phyloP scores from a whole-genome alignment of 257 asterid species.

The Handroanthus guayacan region DNA sequence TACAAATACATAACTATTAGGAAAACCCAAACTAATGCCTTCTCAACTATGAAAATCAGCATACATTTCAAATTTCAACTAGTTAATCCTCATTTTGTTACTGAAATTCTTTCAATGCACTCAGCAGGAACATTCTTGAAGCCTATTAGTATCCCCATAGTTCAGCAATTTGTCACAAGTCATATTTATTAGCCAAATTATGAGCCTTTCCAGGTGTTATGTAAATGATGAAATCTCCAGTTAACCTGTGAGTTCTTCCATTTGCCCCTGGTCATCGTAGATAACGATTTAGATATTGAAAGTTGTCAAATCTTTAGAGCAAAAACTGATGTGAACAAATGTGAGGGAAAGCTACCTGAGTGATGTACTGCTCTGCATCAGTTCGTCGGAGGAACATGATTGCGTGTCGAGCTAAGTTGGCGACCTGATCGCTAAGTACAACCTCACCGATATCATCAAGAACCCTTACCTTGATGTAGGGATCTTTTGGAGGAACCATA shows the following conservation, averaged over 20 bases:
- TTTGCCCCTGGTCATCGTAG: conserved; percentile 63
- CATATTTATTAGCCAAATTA: neutral
- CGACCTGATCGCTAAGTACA: conserved; percentile 74
- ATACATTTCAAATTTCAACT: neutral
- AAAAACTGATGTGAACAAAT: neutral
- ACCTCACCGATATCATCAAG: conserved; percentile 87
- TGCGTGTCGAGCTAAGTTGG: conserved; percentile 79
- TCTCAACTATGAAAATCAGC: neutral
- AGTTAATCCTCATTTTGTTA: neutral
- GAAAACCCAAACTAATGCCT: neutral
- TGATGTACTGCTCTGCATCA: conserved; percentile 89
- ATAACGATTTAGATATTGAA: conserved; percentile 12
- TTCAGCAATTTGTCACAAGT: conserved; percentile 5
- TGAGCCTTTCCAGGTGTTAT: neutral
- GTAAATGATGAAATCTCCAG: neutral
- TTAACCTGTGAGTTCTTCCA: conserved; percentile 89
- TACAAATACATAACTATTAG: neutral
- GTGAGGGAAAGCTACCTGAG: conserved; percentile 58
- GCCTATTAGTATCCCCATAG: neutral
- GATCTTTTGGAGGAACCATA: conserved; percentile 96
- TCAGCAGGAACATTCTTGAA: conserved; percentile 2
- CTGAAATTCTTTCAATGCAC: neutral
- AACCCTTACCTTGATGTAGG: conserved; percentile 91
- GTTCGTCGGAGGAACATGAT: conserved; percentile 90
- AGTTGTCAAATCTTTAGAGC: neutral